Conservation (phyloP, 2,329 filamentous ascomycete species). For the Ascochyta pisi region DNA sequence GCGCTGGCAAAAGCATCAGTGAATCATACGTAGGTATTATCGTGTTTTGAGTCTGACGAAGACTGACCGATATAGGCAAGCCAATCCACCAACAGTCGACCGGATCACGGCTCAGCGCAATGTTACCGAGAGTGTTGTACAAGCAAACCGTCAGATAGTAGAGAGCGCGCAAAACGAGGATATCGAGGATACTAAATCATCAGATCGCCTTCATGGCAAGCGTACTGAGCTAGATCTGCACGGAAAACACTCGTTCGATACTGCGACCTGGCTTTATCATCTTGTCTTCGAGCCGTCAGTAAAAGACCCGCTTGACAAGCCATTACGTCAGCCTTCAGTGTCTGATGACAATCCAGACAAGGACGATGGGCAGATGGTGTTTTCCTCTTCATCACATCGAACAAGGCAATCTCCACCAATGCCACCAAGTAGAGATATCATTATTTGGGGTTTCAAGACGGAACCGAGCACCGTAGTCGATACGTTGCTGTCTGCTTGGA, state of each 20-base stretch:
- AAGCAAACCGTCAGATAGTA: not conserved
- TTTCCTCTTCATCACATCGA: no score
- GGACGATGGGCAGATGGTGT: not conserved
- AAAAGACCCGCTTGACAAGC: not conserved
- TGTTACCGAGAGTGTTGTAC: not conserved
- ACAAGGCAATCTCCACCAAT: not conserved
- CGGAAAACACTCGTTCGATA: not conserved
- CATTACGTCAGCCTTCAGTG: not conserved
- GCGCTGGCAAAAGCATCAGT: not conserved
- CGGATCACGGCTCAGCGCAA: not conserved
- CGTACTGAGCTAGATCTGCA: not conserved
- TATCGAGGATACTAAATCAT: not conserved
- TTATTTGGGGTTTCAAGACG: not conserved
- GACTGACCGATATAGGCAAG: not conserved
- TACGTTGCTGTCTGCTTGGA: not conserved
- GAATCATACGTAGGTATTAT: not conserved
- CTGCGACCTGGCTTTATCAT: constrained; percentile 4
- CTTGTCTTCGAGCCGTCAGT: not conserved
- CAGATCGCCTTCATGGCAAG: not conserved
- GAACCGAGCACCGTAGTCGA: not conserved
- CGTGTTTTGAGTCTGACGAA: not conserved
- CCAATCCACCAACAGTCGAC: not conserved
- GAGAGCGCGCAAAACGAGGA: not conserved
- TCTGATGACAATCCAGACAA: not conserved
- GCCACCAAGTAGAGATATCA: not conserved